Evolutionary conservation across 2,329 filamentous ascomycete genomes (phyloP).

Genomic region (Fusarium decemcellulare): DNA sequence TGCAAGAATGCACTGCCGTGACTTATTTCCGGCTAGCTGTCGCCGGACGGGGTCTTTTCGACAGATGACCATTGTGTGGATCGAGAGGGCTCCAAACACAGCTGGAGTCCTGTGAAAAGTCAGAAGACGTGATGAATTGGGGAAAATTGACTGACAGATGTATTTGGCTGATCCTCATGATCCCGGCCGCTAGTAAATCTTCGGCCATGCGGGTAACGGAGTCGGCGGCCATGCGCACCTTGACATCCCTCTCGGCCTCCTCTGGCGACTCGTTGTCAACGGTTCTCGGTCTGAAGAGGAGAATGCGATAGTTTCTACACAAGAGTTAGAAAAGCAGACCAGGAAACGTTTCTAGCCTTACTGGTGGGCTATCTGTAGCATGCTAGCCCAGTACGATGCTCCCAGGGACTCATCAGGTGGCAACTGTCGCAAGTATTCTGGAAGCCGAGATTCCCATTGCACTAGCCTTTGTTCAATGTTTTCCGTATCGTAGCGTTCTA

Average conservation of each 20-base stretch:
- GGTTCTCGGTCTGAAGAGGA: conserved; percentile 29
- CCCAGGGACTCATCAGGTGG: conserved; percentile 22
- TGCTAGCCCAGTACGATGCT: conserved; percentile 30
- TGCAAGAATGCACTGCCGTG: conserved; percentile 40
- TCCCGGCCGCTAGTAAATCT: conserved; percentile 24
- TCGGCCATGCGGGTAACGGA: conserved; percentile 35
- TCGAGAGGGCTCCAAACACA: conserved; percentile 36
- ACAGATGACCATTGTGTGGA: conserved; percentile 38
- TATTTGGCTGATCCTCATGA: conserved; percentile 28
- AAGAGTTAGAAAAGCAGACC: rapidly evolving
- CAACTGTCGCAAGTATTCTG: conserved; percentile 6
- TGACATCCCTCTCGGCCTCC: conserved; percentile 20
- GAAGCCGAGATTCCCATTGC: conserved; percentile 24
- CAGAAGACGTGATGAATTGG: rapidly evolving
- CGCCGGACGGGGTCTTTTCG: conserved; percentile 28
- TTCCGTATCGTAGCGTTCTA: neutral
- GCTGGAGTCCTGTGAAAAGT: conserved; percentile 18
- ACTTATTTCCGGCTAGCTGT: conserved; percentile 40
- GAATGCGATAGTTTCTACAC: conserved; percentile 23
- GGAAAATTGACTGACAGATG: conserved; percentile 11
- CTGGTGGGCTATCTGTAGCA: conserved; percentile 38
- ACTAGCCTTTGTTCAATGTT: conserved; percentile 4
- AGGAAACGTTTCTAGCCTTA: neutral
- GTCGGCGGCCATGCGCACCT: conserved; percentile 29
- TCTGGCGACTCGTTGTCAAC: neutral